Evolutionary conservation across 208 protist species (phyloP).

Genomic region (Leishmania gerbilli): DNA sequence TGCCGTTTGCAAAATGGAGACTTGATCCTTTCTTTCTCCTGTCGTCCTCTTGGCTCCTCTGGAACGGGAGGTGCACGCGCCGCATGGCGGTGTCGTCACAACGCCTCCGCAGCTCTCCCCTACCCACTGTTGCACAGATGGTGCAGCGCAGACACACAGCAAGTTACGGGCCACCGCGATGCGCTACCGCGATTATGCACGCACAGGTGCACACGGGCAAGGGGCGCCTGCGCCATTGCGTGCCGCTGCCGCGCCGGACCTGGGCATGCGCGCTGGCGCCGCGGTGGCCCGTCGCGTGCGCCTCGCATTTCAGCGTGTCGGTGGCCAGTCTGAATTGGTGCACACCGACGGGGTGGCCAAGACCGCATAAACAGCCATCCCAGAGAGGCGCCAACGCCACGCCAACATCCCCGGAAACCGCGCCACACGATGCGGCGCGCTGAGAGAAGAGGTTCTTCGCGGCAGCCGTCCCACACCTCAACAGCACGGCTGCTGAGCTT

Average conservation of each 20-base stretch:
- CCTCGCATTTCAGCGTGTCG: neutral
- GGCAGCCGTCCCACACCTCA: neutral
- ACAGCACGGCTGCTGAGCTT: neutral
- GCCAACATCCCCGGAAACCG: neutral
- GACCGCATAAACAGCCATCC: neutral
- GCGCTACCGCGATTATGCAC: neutral
- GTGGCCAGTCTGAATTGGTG: neutral
- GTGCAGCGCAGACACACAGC: neutral
- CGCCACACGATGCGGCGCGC: neutral
- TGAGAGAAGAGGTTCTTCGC: neutral
- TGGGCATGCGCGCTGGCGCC: neutral
- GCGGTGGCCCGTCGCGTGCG: neutral
- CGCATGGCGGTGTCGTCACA: slow-evolving; percentile 5
- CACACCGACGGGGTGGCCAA: neutral
- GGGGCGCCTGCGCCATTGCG: neutral
- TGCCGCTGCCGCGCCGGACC: neutral
- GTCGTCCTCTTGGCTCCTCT: neutral
- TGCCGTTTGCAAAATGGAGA: neutral
- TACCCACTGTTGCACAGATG: neutral
- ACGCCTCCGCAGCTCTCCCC: neutral
- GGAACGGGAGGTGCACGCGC: neutral
- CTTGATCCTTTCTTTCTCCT: neutral
- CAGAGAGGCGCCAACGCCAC: neutral
- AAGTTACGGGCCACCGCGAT: neutral
- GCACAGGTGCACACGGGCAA: neutral